Conservation (phyloP, 352 stramenopile species). For the Globisporangium iwayamae region DNA sequence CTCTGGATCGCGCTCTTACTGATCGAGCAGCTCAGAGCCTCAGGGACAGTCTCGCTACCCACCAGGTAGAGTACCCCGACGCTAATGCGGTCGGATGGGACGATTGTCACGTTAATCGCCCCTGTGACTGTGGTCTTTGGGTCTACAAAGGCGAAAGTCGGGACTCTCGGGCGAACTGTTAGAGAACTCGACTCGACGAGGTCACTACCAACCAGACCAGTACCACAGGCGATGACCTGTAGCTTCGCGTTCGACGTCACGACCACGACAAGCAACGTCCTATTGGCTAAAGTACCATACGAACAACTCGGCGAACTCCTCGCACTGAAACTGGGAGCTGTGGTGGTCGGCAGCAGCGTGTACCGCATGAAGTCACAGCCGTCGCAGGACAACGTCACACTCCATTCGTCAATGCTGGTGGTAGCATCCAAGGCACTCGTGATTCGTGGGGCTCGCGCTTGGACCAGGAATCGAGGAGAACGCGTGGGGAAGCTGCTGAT, state of each 20-base stretch:
- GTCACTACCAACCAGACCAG: conserved; percentile 28
- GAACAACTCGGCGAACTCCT: conserved; percentile 35
- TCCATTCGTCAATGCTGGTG: conserved; percentile 38
- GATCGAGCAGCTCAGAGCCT: background rate
- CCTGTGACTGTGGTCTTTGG: conserved; percentile 41
- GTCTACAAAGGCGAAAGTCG: conserved; percentile 30
- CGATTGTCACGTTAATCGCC: conserved; percentile 44
- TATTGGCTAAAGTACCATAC: conserved; percentile 25
- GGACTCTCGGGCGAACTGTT: conserved; percentile 32
- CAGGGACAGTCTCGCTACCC: conserved; percentile 14
- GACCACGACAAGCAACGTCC: conserved; percentile 12
- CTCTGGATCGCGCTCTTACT: background rate
- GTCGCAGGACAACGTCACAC: conserved; percentile 26
- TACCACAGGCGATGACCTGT: conserved; percentile 40
- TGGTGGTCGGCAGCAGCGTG: conserved; percentile 14
- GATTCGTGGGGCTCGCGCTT: conserved; percentile 31
- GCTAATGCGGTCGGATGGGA: conserved; percentile 8
- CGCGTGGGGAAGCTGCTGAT: conserved; percentile 49
- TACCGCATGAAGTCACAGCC: conserved; percentile 56
- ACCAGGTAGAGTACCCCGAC: conserved; percentile 31
- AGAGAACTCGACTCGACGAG: conserved; percentile 23
- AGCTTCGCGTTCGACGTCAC: conserved; percentile 41
- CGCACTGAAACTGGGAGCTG: background rate
- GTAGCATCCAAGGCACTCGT: conserved; percentile 27
- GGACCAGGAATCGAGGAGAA: conserved; percentile 40